Conservation (phyloP, 2,329 filamentous ascomycete species). For the Arthroderma sp. region DNA sequence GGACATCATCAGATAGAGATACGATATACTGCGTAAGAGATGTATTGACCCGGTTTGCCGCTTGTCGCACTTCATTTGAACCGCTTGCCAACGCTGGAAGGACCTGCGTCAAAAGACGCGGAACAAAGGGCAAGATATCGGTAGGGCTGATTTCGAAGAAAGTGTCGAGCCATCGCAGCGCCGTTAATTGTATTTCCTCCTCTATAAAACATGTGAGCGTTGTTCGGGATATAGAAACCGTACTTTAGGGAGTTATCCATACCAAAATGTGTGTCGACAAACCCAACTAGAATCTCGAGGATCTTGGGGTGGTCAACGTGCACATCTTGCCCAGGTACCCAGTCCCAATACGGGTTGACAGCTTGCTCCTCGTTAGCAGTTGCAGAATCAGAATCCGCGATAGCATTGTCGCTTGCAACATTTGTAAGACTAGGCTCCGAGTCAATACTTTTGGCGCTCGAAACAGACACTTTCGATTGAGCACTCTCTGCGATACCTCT, state of each 20-base stretch:
- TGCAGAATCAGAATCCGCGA: conserved; percentile 34
- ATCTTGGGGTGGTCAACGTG: conserved; percentile 88
- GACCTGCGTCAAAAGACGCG: conserved; percentile 79
- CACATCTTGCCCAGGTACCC: conserved; percentile 94
- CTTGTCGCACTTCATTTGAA: conserved; percentile 75
- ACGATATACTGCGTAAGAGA: conserved; percentile 91
- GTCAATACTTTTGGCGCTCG: conserved; percentile 51
- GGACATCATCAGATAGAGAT: conserved; percentile 62
- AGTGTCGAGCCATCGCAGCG: conserved; percentile 85
- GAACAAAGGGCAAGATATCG: conserved; percentile 89
- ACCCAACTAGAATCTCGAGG: conserved; percentile 78
- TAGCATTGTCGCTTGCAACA: conserved; percentile 42
- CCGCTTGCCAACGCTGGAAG: conserved; percentile 88
- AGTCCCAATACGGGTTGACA: conserved; percentile 68
- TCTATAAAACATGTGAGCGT: conserved; percentile 39
- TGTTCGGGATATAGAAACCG: not conserved
- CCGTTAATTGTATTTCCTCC: conserved; percentile 82
- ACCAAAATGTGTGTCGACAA: conserved; percentile 72
- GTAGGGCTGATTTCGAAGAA: conserved; percentile 97
- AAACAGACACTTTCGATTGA: conserved; percentile 56
- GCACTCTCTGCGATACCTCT: conserved; percentile 74
- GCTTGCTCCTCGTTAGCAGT: conserved; percentile 43
- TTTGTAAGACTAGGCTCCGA: conserved; percentile 33
- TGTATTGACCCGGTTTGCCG: conserved; percentile 77
- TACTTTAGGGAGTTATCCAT: conserved; percentile 7